A percentile compares a stretch with the other conserved stretches of the same genome.
These are phyloP conservation scores for Incumbomyces lentus DNA, from an alignment of 2,329 filamentous ascomycete genomes.

Conservation along the genomic window DNA sequence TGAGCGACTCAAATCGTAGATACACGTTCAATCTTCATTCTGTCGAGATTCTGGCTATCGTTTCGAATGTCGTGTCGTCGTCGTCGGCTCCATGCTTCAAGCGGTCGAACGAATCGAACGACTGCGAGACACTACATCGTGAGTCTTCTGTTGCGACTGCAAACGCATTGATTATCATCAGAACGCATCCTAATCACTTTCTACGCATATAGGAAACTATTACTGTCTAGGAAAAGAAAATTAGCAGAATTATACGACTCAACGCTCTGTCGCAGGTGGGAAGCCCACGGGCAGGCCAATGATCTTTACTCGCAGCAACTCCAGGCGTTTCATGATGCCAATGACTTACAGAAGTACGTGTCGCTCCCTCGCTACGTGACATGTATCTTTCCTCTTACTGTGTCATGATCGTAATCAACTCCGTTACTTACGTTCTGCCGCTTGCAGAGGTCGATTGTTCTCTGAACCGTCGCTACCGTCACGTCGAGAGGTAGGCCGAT, in stretches of 20 bases:
- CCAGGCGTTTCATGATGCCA: slow-evolving; percentile 45
- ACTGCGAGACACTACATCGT: slow-evolving; percentile 42
- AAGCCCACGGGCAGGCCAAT: slow-evolving; percentile 40
- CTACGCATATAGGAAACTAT: slow-evolving; percentile 39
- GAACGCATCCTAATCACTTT: slow-evolving; percentile 28
- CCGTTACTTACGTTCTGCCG: slow-evolving; percentile 18
- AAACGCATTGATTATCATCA: slow-evolving; percentile 15
- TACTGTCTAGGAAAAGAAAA: slow-evolving; percentile 81
- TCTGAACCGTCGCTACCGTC: slow-evolving; percentile 44
- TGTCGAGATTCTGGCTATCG: slow-evolving; percentile 34
- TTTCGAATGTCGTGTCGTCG: slow-evolving; percentile 40
- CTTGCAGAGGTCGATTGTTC: slow-evolving; percentile 45
- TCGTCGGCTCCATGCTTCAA: slow-evolving; percentile 38
- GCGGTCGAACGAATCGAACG: slow-evolving; percentile 41
- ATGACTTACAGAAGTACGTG: slow-evolving; percentile 48
- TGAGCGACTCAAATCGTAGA: slow-evolving; percentile 35
- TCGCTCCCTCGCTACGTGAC: slow-evolving; percentile 10
- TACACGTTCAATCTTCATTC: slow-evolving; percentile 30
- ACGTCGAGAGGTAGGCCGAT: slow-evolving; percentile 23
- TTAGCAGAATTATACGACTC: slow-evolving; percentile 79
- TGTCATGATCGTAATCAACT: background rate
- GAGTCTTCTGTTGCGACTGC: slow-evolving; percentile 27
- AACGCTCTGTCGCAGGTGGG: slow-evolving; percentile 46
- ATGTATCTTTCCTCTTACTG: background rate
- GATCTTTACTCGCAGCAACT: slow-evolving; percentile 43